Percentiles rank a stretch among this genome's conserved stretches.
Evolutionary conservation across 148 eudicot species (phyloP).

Genomic region (Heliosperma pusillum): DNA sequence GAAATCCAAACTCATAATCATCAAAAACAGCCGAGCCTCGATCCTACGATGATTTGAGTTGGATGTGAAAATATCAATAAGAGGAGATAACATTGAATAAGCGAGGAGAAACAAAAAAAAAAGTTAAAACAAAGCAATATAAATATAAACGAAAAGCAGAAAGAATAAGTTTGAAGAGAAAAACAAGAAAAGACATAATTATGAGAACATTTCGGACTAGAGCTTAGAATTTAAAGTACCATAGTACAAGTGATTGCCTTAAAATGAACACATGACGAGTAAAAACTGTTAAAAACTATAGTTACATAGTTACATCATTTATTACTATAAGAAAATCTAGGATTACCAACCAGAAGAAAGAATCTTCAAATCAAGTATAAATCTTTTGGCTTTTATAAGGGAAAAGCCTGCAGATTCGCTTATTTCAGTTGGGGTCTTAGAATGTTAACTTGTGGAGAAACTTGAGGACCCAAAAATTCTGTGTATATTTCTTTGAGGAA

Average conservation of each 20-base stretch:
- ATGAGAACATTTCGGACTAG: background rate
- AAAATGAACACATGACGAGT: background rate
- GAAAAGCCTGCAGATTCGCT: background rate
- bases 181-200: background rate
- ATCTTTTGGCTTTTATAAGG: background rate
- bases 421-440: conserved; percentile 1
- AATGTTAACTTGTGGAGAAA: conserved; percentile 3
- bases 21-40: too few relatives aligned
- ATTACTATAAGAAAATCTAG: conserved; percentile 16
- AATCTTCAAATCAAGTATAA: background rate
- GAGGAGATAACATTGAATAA: background rate
- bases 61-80: background rate
- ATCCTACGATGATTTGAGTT: background rate
- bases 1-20: too few relatives aligned
- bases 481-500: conserved; percentile 47
- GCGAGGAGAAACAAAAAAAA: too few relatives aligned
- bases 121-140: too few relatives aligned
- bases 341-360: conserved; percentile 5
- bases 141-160: too few relatives aligned
- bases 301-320: conserved; percentile 4
- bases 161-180: background rate
- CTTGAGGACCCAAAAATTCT: conserved; percentile 33
- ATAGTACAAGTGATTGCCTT: background rate
- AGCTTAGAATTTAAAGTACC: background rate
- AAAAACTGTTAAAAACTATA: background rate